A percentile compares a stretch with the other conserved stretches of the same genome.
Conservation (phyloP, 805 yeast species). For the Candida chauliodis region DNA sequence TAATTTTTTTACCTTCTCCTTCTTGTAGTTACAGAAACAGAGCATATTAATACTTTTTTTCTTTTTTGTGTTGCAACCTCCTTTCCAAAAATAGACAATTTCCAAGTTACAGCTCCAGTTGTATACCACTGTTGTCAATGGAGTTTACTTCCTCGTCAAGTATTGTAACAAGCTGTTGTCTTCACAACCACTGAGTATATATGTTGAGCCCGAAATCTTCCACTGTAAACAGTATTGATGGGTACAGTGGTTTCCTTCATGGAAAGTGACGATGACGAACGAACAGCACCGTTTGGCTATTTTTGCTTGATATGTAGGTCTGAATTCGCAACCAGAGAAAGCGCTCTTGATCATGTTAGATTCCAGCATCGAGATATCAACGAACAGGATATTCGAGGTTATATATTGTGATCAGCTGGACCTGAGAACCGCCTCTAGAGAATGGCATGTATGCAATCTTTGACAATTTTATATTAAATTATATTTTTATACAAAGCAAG, state of each 20-base stretch:
- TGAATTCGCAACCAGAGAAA: neutral
- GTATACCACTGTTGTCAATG: too few species aligned
- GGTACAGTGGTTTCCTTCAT: constrained; percentile 4
- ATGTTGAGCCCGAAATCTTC: too few species aligned
- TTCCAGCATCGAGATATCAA: constrained; percentile 1
- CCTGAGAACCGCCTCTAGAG: too few species aligned
- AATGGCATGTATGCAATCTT: too few species aligned
- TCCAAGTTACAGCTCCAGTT: neutral
- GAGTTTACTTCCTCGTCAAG: too few species aligned
- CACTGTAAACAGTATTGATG: neutral
- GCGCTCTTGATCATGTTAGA: constrained; percentile 1
- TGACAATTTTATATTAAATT: constrained; percentile 5
- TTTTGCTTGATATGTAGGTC: constrained; percentile 5
- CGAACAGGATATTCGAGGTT: neutral
- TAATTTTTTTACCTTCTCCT: too few species aligned
- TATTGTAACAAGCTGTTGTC: too few species aligned
- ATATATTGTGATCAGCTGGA: neutral
- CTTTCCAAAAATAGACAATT: neutral
- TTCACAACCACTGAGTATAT: too few species aligned
- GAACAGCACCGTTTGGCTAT: constrained; percentile 5
- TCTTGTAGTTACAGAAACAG: neutral
- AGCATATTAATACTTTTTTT: neutral
- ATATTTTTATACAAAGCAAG: neutral
- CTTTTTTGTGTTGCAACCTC: neutral
- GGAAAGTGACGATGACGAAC: constrained; percentile 1